Percentiles rank a stretch among this genome's conserved stretches.
These are phyloP conservation scores for Cystobasidium sp. DNA, from an alignment of 1,284 basidiomycete genomes.

Conservation along the genomic window DNA sequence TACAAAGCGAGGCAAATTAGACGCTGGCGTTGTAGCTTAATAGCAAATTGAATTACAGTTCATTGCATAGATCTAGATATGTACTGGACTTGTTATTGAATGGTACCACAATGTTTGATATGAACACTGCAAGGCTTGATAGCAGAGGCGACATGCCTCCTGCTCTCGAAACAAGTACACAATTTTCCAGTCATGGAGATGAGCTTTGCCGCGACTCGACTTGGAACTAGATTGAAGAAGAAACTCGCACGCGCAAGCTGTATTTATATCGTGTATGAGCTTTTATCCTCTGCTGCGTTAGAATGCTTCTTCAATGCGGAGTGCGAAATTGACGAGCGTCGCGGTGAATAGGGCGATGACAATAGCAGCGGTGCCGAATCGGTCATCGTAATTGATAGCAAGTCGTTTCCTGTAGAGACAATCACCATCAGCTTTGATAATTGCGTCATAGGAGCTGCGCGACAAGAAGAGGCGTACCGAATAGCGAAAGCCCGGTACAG, in stretches of 20 bases:
- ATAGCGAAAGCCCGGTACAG: conserved; percentile 80
- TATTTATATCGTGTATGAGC: not conserved
- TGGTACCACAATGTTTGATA: conserved; percentile 1
- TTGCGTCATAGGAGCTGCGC: not conserved
- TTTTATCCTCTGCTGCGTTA: conserved; percentile 5
- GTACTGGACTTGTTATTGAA: not conserved
- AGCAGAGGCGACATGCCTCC: not conserved
- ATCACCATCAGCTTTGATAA: not conserved
- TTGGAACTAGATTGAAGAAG: too few relatives aligned
- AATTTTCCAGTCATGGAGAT: too few relatives aligned
- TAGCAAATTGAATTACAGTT: not conserved
- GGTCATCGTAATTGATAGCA: conserved; percentile 80
- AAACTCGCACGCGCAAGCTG: not conserved
- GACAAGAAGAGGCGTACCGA: conserved; percentile 56
- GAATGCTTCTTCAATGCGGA: conserved; percentile 56
- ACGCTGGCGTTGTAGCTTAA: conserved; percentile 18
- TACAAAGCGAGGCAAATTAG: conserved; percentile 25
- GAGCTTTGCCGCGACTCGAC: too few relatives aligned
- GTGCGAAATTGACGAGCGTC: conserved; percentile 72
- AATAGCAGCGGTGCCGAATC: conserved; percentile 76
- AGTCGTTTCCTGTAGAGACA: conserved; percentile 60
- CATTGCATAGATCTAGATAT: not conserved
- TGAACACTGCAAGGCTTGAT: not conserved
- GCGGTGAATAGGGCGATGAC: conserved; percentile 73
- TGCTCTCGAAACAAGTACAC: too few relatives aligned